Percentiles rank a stretch among this genome's conserved stretches.
Evolutionary conservation across 2,329 filamentous ascomycete species (phyloP).

Genomic region (Alternaria ethzedia): DNA sequence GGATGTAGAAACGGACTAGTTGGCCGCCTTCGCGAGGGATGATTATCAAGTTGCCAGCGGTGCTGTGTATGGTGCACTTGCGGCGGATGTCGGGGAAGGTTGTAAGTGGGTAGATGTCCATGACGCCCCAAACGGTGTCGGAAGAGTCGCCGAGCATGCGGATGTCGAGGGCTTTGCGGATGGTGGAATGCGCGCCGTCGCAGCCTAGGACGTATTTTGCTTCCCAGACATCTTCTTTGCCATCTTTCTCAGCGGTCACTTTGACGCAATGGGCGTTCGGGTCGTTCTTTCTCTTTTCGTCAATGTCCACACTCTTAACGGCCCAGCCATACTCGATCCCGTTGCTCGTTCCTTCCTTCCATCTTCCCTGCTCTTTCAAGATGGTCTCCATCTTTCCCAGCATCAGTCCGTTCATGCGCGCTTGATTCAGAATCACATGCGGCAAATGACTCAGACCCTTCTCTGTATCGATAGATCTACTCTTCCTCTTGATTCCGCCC

Average conservation of each 20-base stretch:
- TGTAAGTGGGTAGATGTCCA: conserved; percentile 59
- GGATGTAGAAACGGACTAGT: conserved; percentile 68
- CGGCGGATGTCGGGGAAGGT: conserved; percentile 60
- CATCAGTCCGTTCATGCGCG: conserved; percentile 68
- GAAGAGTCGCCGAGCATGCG: conserved; percentile 66
- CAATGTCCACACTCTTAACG: conserved; percentile 59
- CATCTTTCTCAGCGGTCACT: conserved; percentile 42
- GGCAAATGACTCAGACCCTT: conserved; percentile 68
- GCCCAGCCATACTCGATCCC: conserved; percentile 63
- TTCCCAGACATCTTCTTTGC: conserved; percentile 37
- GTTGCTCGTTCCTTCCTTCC: conserved; percentile 32
- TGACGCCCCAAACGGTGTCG: conserved; percentile 65
- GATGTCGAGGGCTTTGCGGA: conserved; percentile 59
- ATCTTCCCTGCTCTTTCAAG: conserved; percentile 30
- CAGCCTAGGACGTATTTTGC: conserved; percentile 54
- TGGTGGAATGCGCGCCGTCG: conserved; percentile 60
- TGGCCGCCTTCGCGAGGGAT: conserved; percentile 62
- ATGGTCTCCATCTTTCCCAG: conserved; percentile 58
- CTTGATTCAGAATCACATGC: conserved; percentile 74
- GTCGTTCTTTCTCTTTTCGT: conserved; percentile 48
- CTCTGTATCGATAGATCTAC: conserved; percentile 62
- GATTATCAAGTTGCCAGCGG: conserved; percentile 56
- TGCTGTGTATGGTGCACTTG: conserved; percentile 56
- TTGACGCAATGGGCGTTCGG: conserved; percentile 40
- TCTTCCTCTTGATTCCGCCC: conserved; percentile 51